A percentile compares a stretch with the other conserved stretches of the same genome.
Evolutionary conservation across 2,329 filamentous ascomycete species (phyloP).

Genomic region (Talaromyces pinophilus): DNA sequence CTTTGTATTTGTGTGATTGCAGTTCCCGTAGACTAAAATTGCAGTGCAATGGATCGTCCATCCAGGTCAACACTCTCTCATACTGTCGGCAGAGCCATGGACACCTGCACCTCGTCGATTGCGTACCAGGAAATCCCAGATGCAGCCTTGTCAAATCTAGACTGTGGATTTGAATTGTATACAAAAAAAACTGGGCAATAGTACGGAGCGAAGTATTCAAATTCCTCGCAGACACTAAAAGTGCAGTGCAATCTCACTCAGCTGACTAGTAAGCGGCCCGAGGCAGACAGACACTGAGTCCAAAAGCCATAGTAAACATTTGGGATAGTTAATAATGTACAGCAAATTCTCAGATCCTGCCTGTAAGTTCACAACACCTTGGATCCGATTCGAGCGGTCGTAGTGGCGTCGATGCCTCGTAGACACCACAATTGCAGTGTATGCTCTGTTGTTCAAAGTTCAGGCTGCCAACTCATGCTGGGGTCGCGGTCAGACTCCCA

Average conservation of each 20-base stretch:
- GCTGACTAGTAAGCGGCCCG: not conserved
- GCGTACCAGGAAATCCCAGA: not conserved
- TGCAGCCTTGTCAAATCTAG: not conserved
- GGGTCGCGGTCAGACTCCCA: not conserved
- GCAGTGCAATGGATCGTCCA: not conserved
- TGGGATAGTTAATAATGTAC: too few relatives aligned
- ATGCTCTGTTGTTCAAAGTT: not conserved
- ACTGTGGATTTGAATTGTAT: not conserved
- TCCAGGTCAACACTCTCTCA: too few relatives aligned
- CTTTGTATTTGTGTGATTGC: not conserved
- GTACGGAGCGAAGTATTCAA: not conserved
- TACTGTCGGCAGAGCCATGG: not conserved
- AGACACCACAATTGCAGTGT: not conserved
- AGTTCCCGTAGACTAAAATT: not conserved
- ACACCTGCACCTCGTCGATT: not conserved
- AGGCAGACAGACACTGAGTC: too few relatives aligned
- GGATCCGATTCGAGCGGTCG: too few relatives aligned
- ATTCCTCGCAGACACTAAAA: not conserved
- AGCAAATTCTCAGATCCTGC: too few relatives aligned
- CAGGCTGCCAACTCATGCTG: not conserved
- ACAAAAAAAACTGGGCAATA: too few relatives aligned
- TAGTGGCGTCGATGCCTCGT: too few relatives aligned
- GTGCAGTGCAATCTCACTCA: not conserved
- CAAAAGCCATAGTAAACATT: too few relatives aligned
- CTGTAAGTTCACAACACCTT: too few relatives aligned